Percentiles rank a stretch among this genome's conserved stretches.
Conservation (phyloP, 2,329 filamentous ascomycete genomes). For the Talaromyces sp. region DNA sequence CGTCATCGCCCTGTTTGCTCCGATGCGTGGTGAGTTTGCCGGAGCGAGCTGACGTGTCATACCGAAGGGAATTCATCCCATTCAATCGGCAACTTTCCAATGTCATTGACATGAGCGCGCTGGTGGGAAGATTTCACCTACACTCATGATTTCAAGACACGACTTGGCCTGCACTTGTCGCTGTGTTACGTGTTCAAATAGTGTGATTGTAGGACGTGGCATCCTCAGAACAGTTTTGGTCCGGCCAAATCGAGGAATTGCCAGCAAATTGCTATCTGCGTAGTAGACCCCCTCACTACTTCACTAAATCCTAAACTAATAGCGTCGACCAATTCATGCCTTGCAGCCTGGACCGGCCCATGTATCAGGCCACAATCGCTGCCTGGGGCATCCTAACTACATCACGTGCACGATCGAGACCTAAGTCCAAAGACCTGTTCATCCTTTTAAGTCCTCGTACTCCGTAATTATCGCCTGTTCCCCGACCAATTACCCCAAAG, state of each 20-base stretch:
- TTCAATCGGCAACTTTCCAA: neutral
- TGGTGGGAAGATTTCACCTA: neutral
- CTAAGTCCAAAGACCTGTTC: neutral
- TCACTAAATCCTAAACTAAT: neutral
- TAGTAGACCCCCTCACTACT: neutral
- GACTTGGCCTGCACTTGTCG: neutral
- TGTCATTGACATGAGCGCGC: neutral
- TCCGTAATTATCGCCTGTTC: too few species aligned
- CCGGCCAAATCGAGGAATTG: neutral
- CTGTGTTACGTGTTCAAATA: neutral
- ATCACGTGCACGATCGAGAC: neutral
- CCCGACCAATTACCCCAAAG: too few species aligned
- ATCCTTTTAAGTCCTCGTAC: neutral
- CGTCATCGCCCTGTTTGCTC: neutral
- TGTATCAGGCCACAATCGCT: neutral
- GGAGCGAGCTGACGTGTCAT: slow-evolving; percentile 2
- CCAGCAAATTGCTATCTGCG: neutral
- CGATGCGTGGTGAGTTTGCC: neutral
- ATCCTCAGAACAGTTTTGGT: neutral
- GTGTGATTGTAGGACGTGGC: neutral
- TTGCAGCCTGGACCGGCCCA: neutral
- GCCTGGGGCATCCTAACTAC: neutral
- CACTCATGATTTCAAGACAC: neutral
- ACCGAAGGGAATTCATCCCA: neutral
- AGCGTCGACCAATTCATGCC: neutral